A percentile compares a stretch with the other conserved stretches of the same genome.
These are phyloP conservation scores for Oryza nivara DNA, from an alignment of 176 grass and related monocot genomes.

Conservation along the genomic window DNA sequence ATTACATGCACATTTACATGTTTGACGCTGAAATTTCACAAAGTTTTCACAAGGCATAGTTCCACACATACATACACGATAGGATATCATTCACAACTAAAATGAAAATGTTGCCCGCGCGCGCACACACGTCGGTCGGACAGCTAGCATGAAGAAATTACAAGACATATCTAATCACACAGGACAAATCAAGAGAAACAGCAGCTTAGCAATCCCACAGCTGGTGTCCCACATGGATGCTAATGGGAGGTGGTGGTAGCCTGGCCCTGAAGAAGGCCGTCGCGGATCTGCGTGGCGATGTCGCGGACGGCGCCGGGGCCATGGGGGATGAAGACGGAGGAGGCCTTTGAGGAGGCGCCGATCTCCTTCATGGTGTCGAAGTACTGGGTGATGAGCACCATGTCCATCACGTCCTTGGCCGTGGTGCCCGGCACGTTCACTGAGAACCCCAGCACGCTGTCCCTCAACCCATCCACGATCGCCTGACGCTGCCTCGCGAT, in stretches of 20 bases:
- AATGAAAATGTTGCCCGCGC: too few relatives aligned
- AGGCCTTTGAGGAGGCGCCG: constrained; percentile 66
- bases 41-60: too few relatives aligned
- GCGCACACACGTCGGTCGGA: too few relatives aligned
- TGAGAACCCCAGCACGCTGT: constrained; percentile 80
- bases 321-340: constrained; percentile 78
- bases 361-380: constrained; percentile 95
- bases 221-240: too few relatives aligned
- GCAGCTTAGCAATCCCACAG: too few relatives aligned
- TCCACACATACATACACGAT: too few relatives aligned
- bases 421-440: constrained; percentile 78
- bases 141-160: too few relatives aligned
- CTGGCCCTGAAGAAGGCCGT: constrained; percentile 68
- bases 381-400: constrained; percentile 89
- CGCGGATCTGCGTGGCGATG: constrained; percentile 75
- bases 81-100: too few relatives aligned
- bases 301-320: constrained; percentile 74
- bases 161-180: too few relatives aligned
- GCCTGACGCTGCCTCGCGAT: constrained; percentile 82
- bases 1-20: too few relatives aligned
- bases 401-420: constrained; percentile 93
- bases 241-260: neutral
- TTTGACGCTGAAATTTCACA: too few relatives aligned
- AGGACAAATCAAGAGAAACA: too few relatives aligned
- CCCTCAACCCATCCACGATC: constrained; percentile 77